Evolutionary conservation across 768 basidiomycete genomes (phyloP).

Genomic region (Termitomyces bulborhizus): DNA sequence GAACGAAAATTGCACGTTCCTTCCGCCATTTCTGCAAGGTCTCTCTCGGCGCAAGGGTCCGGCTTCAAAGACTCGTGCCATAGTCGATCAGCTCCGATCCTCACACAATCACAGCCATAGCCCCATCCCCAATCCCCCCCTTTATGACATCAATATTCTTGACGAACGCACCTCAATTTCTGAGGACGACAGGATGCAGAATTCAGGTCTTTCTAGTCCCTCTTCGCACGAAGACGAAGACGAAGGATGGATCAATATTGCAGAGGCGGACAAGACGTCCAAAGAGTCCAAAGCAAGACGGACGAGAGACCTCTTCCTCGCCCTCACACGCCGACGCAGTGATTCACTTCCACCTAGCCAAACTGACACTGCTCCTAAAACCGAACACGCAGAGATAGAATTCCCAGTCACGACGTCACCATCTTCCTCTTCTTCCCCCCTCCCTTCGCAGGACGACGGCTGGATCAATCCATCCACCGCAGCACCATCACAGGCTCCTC

Average conservation of each 20-base stretch:
- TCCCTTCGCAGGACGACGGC: slow-evolving; percentile 24
- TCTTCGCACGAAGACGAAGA: slow-evolving; percentile 33
- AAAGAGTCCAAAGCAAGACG: slow-evolving; percentile 29
- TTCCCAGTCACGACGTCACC: slow-evolving; percentile 15
- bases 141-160: slow-evolving; percentile 22
- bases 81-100: slow-evolving; percentile 51
- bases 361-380: slow-evolving; percentile 11
- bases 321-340: slow-evolving; percentile 33
- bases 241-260: slow-evolving; percentile 39
- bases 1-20: slow-evolving; percentile 26
- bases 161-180: slow-evolving; percentile 31
- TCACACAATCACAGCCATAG: slow-evolving; percentile 21
- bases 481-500: slow-evolving; percentile 1
- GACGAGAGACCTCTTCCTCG: slow-evolving; percentile 36
- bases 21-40: slow-evolving; percentile 47
- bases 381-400: slow-evolving; percentile 7
- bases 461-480: slow-evolving; percentile 29
- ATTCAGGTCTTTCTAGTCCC: slow-evolving; percentile 21
- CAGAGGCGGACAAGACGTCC: slow-evolving; percentile 16
- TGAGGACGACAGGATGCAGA: slow-evolving; percentile 31
- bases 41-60: slow-evolving; percentile 31
- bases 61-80: slow-evolving; percentile 50
- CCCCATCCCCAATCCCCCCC: slow-evolving; percentile 26
- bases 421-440: slow-evolving; percentile 20
- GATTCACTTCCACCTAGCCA: slow-evolving; percentile 28